phyloP scores from a whole-genome alignment of 495 filamentous ascomycete genomes.

The Astrothelium subdiscretum region DNA sequence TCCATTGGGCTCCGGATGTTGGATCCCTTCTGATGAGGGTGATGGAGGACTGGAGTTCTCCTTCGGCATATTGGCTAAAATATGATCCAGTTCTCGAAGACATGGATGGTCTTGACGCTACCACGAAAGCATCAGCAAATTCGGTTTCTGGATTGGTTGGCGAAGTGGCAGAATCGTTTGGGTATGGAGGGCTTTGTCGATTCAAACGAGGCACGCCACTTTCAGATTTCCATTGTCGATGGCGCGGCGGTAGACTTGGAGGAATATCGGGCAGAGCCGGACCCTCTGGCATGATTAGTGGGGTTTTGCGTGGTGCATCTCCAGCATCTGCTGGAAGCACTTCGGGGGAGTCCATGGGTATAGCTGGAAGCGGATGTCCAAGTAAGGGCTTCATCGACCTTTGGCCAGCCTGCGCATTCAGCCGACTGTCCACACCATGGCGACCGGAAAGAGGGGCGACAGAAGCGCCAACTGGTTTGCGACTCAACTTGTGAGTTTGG shows the following conservation, averaged over 20 bases:
- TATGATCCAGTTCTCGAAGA: neutral
- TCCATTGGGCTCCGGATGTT: constrained; percentile 70
- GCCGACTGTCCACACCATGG: neutral
- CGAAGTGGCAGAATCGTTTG: neutral
- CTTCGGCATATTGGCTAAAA: constrained; percentile 5
- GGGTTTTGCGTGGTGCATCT: neutral
- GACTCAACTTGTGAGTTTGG: neutral
- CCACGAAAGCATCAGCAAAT: neutral
- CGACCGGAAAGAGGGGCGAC: neutral
- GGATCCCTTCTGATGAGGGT: constrained; percentile 86
- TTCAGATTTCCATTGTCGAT: neutral
- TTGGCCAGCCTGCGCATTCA: neutral
- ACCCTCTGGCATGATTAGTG: neutral
- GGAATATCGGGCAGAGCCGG: no score
- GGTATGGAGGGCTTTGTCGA: neutral
- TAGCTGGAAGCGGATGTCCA: neutral
- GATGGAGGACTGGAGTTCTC: constrained; percentile 44
- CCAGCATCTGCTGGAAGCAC: neutral
- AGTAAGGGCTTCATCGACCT: neutral
- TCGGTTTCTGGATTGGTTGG: neutral
- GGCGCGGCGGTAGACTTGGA: neutral
- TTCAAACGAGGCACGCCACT: neutral
- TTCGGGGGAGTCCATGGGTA: neutral
- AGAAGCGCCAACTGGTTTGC: neutral
- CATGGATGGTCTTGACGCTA: neutral